phyloP scores from a whole-genome alignment of 768 basidiomycete genomes.

The Serpula lacrymans region DNA sequence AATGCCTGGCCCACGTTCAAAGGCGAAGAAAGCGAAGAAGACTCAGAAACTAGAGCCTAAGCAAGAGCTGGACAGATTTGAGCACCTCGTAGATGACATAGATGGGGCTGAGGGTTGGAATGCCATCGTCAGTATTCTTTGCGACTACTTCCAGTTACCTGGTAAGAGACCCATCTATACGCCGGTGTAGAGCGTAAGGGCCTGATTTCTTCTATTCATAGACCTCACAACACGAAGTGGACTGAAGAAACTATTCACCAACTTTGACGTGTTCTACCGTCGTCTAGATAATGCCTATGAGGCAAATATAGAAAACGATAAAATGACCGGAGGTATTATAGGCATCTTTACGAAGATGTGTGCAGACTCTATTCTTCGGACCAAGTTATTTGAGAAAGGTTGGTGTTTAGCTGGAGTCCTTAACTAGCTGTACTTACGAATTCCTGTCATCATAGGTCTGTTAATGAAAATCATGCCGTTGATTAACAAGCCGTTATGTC shows the following conservation, averaged over 20 bases:
- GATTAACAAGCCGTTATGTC: constrained; percentile 42
- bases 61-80: constrained; percentile 5
- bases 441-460: constrained; percentile 43
- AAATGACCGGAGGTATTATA: constrained; percentile 52
- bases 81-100: constrained; percentile 35
- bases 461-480: constrained; percentile 56
- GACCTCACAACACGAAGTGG: constrained; percentile 56
- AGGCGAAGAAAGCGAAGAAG: constrained; percentile 20
- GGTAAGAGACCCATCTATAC: constrained; percentile 33
- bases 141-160: constrained; percentile 50
- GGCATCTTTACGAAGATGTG: constrained; percentile 66
- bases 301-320: constrained; percentile 39
- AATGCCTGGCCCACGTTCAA: constrained; percentile 26
- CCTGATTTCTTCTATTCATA: constrained; percentile 20
- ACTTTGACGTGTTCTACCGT: constrained; percentile 50
- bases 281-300: constrained; percentile 50
- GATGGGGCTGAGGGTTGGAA: constrained; percentile 49
- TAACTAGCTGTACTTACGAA: constrained; percentile 1
- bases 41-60: constrained; percentile 2
- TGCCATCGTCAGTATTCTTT: constrained; percentile 43
- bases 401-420: background rate
- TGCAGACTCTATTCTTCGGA: constrained; percentile 53
- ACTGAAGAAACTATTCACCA: constrained; percentile 58
- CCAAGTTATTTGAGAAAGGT: constrained; percentile 61
- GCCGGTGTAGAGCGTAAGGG: background rate